These are phyloP conservation scores for Hypsizygus marmoreus DNA, from an alignment of 768 basidiomycete species.

Conservation along the genomic window DNA sequence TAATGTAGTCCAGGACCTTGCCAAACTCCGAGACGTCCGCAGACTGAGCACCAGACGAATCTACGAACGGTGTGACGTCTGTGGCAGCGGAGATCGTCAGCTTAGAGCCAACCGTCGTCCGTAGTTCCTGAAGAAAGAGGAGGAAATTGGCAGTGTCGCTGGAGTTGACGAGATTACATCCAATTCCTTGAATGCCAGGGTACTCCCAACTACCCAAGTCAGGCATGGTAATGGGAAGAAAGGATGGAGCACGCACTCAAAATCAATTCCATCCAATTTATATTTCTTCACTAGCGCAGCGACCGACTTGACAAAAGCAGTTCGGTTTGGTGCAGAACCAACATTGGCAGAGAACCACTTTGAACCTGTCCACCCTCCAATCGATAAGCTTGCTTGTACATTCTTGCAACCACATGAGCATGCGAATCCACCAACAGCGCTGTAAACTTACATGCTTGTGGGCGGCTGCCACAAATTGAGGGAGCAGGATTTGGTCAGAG, in stretches of 20 bases:
- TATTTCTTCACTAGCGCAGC: conserved; percentile 48
- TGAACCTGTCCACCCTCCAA: conserved; percentile 72
- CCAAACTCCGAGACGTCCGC: conserved; percentile 69
- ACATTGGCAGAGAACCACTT: conserved; percentile 63
- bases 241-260: conserved; percentile 50
- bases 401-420: conserved; percentile 31
- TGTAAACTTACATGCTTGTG: conserved; percentile 40
- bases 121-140: conserved; percentile 70
- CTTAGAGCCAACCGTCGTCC: conserved; percentile 51
- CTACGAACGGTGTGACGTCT: conserved; percentile 66
- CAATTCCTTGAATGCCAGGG: conserved; percentile 65
- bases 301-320: conserved; percentile 57
- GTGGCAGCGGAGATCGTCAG: conserved; percentile 76
- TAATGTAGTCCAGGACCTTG: conserved; percentile 72
- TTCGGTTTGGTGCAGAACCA: conserved; percentile 54
- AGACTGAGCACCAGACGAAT: conserved; percentile 53
- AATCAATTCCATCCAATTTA: conserved; percentile 64
- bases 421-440: conserved; percentile 24
- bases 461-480: conserved; percentile 54
- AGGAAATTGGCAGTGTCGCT: conserved; percentile 82
- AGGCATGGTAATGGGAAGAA: conserved; percentile 1
- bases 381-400: conserved; percentile 58
- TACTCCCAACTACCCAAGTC: conserved; percentile 75
- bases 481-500: conserved; percentile 50
- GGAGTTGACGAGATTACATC: conserved; percentile 64